phyloP scores from a whole-genome alignment of 2,329 filamentous ascomycete species.

The Fusarium sp. region DNA sequence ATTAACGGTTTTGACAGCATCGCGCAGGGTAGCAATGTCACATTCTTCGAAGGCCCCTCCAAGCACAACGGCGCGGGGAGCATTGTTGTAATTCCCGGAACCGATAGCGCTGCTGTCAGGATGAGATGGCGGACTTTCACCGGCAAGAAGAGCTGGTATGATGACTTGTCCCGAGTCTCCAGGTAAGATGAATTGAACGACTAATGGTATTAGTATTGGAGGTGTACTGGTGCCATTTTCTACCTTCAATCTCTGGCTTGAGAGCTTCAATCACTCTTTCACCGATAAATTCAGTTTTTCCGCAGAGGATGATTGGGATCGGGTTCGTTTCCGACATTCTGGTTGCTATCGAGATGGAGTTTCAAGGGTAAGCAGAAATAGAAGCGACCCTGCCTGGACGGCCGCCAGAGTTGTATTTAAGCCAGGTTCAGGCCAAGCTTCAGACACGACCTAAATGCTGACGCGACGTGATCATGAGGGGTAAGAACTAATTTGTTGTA shows the following conservation, averaged over 20 bases:
- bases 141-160: background rate
- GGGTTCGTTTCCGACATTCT: background rate
- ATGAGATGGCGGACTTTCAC: background rate
- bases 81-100: background rate
- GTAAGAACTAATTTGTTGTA: background rate
- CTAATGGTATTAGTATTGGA: background rate
- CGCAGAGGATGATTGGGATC: slow-evolving; percentile 25
- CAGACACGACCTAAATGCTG: background rate
- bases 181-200: slow-evolving; percentile 20
- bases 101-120: slow-evolving; percentile 6
- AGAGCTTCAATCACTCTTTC: slow-evolving; percentile 6
- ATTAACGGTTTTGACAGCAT: background rate
- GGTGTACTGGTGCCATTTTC: accelerated
- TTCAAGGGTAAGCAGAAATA: background rate
- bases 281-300: slow-evolving; percentile 21
- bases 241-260: slow-evolving; percentile 27
- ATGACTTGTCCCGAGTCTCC: slow-evolving; percentile 17
- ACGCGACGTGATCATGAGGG: background rate
- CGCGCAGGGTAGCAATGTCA: background rate
- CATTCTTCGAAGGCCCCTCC: slow-evolving; percentile 16
- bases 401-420: background rate
- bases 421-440: background rate
- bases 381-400: background rate
- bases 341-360: background rate
- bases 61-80: slow-evolving; percentile 2